Evolutionary conservation across 441 rosid genomes (phyloP).

Genomic region (Erodium trifolium): DNA sequence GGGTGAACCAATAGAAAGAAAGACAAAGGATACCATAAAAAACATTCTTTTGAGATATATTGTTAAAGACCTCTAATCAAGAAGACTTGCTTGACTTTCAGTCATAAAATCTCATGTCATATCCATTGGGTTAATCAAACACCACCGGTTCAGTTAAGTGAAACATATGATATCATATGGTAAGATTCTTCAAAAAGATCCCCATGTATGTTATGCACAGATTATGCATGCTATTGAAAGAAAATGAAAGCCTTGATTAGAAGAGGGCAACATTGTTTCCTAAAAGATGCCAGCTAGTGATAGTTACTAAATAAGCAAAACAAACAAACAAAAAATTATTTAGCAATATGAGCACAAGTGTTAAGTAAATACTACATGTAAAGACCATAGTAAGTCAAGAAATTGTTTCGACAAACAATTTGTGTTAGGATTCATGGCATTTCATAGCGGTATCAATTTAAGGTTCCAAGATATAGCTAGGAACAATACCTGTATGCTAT

Average conservation of each 20-base stretch:
- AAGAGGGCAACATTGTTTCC: background rate
- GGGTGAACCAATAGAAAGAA: background rate
- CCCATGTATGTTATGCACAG: too few species aligned
- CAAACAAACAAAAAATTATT: background rate
- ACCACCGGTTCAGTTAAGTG: too few species aligned
- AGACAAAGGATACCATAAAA: background rate
- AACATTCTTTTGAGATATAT: background rate
- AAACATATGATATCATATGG: too few species aligned
- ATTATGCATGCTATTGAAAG: background rate
- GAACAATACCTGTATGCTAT: conserved; percentile 62
- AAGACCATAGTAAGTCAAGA: conserved; percentile 2
- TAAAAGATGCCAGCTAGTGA: background rate
- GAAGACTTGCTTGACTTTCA: background rate
- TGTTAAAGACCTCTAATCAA: background rate
- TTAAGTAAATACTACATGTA: background rate
- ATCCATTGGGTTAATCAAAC: background rate
- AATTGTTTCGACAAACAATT: background rate
- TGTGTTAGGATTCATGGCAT: background rate
- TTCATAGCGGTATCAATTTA: background rate
- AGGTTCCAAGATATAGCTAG: background rate
- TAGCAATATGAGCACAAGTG: background rate
- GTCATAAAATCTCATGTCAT: background rate
- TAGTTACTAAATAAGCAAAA: background rate
- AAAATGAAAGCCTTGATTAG: background rate
- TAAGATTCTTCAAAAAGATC: too few species aligned